Conservation (phyloP, 2,329 filamentous ascomycete species). For the Arthroderma sp. region DNA sequence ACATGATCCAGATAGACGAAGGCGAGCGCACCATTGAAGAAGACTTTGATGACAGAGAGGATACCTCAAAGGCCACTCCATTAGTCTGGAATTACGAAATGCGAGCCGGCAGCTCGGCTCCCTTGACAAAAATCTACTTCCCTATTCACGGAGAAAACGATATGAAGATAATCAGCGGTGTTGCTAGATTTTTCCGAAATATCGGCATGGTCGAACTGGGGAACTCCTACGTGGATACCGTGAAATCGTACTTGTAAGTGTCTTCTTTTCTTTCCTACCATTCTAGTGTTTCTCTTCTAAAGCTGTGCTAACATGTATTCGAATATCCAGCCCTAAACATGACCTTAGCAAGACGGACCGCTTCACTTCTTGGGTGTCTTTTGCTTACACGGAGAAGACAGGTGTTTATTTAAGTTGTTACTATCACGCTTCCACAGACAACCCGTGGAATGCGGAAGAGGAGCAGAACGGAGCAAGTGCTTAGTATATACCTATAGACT, state of each 20-base stretch:
- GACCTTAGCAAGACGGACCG: constrained; percentile 1
- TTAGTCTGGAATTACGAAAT: constrained; percentile 7
- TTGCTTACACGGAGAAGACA: constrained; percentile 6
- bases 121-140: constrained; percentile 5
- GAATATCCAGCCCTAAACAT: constrained; percentile 1
- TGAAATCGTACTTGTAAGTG: constrained; percentile 4
- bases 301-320: background rate
- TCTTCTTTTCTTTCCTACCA: background rate
- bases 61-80: constrained; percentile 1
- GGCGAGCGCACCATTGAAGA: constrained; percentile 2
- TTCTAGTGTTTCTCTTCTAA: too few species aligned
- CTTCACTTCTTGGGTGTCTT: constrained; percentile 6
- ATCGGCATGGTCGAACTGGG: constrained; percentile 3
- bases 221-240: constrained; percentile 4
- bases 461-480: background rate
- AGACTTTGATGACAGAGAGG: constrained; percentile 2
- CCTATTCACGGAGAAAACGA: constrained; percentile 7
- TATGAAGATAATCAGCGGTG: constrained; percentile 1
- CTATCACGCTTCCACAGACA: constrained; percentile 5
- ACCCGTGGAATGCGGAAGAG: constrained; percentile 3
- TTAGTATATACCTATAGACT: too few species aligned
- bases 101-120: background rate
- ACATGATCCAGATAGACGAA: constrained; percentile 1
- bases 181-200: constrained; percentile 1
- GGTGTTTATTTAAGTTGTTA: constrained; percentile 5